These are phyloP conservation scores for Aspergillus brunneoviolaceus DNA, from an alignment of 2,329 filamentous ascomycete species.

Conservation along the genomic window DNA sequence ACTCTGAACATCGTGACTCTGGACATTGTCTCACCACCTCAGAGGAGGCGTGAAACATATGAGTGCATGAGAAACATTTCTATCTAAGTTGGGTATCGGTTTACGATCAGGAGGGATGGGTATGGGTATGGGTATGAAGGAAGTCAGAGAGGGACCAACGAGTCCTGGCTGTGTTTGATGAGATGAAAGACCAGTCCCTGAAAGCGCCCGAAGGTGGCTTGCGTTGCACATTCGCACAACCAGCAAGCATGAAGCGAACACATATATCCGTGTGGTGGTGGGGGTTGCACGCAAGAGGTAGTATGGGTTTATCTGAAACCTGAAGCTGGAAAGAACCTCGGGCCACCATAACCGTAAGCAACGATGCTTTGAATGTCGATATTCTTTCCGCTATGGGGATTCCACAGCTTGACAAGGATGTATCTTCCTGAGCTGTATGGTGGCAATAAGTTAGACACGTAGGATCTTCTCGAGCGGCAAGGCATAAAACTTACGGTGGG, in stretches of 20 bases:
- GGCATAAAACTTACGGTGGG: constrained; percentile 37
- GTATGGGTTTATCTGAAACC: constrained; percentile 52
- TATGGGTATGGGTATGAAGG: not conserved
- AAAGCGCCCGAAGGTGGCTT: not conserved
- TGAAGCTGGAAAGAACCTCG: constrained; percentile 75
- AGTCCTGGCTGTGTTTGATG: not conserved
- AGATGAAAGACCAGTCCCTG: not conserved
- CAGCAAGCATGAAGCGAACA: not conserved
- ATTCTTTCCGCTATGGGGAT: constrained; percentile 69
- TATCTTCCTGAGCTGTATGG: constrained; percentile 68
- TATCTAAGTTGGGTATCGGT: not conserved
- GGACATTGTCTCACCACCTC: no score
- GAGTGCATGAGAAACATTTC: not conserved
- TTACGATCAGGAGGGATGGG: not conserved
- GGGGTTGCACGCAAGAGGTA: not conserved
- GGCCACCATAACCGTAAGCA: constrained; percentile 79
- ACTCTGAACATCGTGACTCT: no score
- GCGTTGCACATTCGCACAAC: not conserved
- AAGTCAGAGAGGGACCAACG: not conserved
- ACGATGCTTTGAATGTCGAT: constrained; percentile 89
- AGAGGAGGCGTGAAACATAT: not conserved
- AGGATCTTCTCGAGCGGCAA: not conserved
- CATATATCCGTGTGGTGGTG: not conserved
- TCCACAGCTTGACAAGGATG: constrained; percentile 89
- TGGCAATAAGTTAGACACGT: constrained; percentile 6